Base-by-base conservation (phyloP, 345 rosid species). In the Rubroshorea leprosula region DNA sequence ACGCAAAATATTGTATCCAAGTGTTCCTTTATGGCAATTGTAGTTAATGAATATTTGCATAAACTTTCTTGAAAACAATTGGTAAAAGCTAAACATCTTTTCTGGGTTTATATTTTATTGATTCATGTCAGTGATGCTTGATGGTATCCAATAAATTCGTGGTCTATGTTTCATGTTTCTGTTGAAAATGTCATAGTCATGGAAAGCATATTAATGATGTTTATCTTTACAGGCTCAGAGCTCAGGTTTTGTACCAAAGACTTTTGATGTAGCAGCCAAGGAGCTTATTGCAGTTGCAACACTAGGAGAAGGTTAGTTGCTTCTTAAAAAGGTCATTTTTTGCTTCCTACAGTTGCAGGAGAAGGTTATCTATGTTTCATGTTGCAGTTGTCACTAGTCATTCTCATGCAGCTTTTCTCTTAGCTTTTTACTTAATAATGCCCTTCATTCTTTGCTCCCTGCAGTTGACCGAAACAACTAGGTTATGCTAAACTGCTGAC, bases 401-500 rank as follows among this genome's bases (percentile, higher is more conserved):
- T 25, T 65, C 2, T 25, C 14, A 58, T 60, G 55, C 47, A 62
- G 49, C 12, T 38, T 49, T 46, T 23, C 39, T 59, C 62, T 51
- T 54, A 38, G 39, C 55, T 27, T 43, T 43, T n/a, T n/a, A 27
- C 41, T 54, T 50, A 38, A 49, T n/a, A 81, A 23, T 51, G 61
- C 60, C 43, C 52, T 46, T 54, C 47, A 4, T 24, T 64, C 11
- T 29, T 19, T 50, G 14, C 10, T 66, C 56, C 35, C 53, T 55
- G 59, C 78, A 91, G 98, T 91, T 76, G 64, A 81, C 57, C 69
- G 69, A 70, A 66, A 66, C 81, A 91, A 78, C 76, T 91, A 65
- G 76, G 74, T 65, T 95, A 90, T 16, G 95, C 96, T 11, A 88
- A 88, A 65, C 71, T 70, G 52, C 69, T 93, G 25, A 89, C 96